These are phyloP conservation scores for Inga laurina DNA, from an alignment of 306 rosid species.

Conservation along the genomic window DNA sequence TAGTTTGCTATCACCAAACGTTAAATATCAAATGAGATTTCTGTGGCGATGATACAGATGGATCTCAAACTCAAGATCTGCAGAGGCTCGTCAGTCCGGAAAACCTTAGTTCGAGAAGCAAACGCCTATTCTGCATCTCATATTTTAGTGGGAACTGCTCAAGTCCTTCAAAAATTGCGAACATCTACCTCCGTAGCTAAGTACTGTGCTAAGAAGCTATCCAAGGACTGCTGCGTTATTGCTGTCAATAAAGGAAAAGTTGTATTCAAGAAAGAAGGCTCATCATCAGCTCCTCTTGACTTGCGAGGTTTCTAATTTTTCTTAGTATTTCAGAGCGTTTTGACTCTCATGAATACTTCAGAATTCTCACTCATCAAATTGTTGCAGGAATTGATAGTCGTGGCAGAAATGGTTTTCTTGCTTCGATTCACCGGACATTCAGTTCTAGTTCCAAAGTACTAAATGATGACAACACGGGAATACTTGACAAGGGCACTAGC, in stretches of 20 bases:
- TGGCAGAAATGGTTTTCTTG: conserved; percentile 47
- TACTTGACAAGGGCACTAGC: conserved; percentile 7
- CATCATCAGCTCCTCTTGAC: conserved; percentile 23
- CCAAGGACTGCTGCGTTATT: conserved; percentile 65
- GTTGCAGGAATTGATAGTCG: conserved; percentile 53
- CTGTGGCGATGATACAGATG: conserved; percentile 58
- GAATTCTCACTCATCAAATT: conserved; percentile 32
- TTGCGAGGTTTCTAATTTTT: conserved; percentile 54
- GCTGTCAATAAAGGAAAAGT: conserved; percentile 86
- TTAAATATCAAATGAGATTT: conserved; percentile 3
- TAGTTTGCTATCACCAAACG: background rate
- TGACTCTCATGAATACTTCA: conserved; percentile 1
- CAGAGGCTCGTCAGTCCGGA: conserved; percentile 73
- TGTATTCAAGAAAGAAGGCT: conserved; percentile 63
- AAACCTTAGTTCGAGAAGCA: conserved; percentile 82
- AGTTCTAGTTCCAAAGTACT: conserved; percentile 48
- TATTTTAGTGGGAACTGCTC: conserved; percentile 74
- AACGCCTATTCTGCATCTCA: conserved; percentile 64
- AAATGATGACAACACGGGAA: conserved; percentile 41
- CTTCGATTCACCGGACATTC: conserved; percentile 47
- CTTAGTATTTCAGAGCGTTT: background rate
- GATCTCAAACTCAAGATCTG: conserved; percentile 91
- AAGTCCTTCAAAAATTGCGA: conserved; percentile 61
- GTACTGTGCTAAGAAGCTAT: conserved; percentile 80
- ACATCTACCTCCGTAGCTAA: conserved; percentile 78